Base-by-base conservation (phyloP, 2,329 filamentous ascomycete genomes). In the Keithomyces neogunnii region DNA sequence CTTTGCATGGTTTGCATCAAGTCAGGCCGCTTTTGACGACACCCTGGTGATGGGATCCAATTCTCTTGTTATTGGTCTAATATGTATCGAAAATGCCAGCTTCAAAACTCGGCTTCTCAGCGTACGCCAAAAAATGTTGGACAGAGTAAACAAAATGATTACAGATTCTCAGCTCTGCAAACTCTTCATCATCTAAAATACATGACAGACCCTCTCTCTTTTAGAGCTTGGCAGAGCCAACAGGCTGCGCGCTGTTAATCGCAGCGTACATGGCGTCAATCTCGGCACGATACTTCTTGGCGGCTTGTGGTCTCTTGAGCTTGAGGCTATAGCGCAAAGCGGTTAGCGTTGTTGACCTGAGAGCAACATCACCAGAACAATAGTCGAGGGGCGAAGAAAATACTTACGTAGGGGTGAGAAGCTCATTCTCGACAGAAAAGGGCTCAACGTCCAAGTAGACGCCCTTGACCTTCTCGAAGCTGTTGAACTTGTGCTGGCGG, bases 401-500 rank as follows among this genome's bases (percentile, higher is more conserved):
- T 50, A 81, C 86, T 82, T 80, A 92, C 88, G 89, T 95, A 28
- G 89, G 88, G 26, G 88, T 93, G 64, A 91, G 72, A 47, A 96
- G 76, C 69, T 95, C 88, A 65, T 99, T 99, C 48, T 96, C 91
- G 57, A 97, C 84, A 1, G 84, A 88, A 62, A 99, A 97, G 2
- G 93, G 93, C 53, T 99, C 93, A 11, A 96, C 60, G 61, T 86
- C 84, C 59, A 99, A 71, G 56, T 85, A 70, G 51, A 86, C 77
- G 59, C 85, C 87, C 66, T 79, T 81, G 45, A 97, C 85, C 57
- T 82, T 82, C 76, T 99, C 93, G 61, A 88, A 97, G 59, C 84
- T 88, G 65, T 95, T 93, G 69, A 99, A 91, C 73, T 93, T 95
- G 68, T 88, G 82, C 71, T 84, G 85, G 73, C 80, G 86, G 43